Conservation (phyloP, 495 filamentous ascomycete genomes). For the Aspergillus diversus region DNA sequence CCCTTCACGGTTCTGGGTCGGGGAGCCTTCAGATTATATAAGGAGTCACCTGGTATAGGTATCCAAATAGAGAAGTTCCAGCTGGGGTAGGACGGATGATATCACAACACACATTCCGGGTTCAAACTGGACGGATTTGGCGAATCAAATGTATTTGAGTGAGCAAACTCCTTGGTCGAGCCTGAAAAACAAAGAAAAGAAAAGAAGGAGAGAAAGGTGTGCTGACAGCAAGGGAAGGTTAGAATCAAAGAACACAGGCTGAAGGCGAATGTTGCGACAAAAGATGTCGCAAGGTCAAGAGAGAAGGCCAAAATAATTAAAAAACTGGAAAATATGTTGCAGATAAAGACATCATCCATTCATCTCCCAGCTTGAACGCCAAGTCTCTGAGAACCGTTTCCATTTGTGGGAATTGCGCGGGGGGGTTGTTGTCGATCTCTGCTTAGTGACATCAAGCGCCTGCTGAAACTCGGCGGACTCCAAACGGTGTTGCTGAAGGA, state of each 20-base stretch:
- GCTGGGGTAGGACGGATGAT: background rate
- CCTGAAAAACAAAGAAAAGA: background rate
- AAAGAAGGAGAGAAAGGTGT: background rate
- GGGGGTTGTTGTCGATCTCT: constrained; percentile 30
- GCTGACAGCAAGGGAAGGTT: background rate
- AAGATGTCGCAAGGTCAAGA: background rate
- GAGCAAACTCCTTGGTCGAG: background rate
- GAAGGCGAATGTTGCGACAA: background rate
- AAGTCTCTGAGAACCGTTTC: constrained; percentile 20
- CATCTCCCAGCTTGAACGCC: constrained; percentile 14
- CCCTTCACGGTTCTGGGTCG: background rate
- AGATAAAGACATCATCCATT: constrained; percentile 30
- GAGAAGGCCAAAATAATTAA: constrained; percentile 13
- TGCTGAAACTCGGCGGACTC: constrained; percentile 37
- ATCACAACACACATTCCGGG: constrained; percentile 1
- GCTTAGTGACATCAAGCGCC: constrained; percentile 50
- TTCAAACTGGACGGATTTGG: background rate
- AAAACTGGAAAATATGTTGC: constrained; percentile 18
- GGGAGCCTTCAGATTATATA: background rate
- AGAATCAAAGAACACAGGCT: background rate
- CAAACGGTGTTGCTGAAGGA: constrained; percentile 3
- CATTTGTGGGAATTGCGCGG: constrained; percentile 24
- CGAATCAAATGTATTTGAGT: background rate
- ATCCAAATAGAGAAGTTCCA: constrained; percentile 2
- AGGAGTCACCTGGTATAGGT: background rate